These are phyloP conservation scores for Flaveria bidentis DNA, from an alignment of 129 eudicot species.

Conservation along the genomic window DNA sequence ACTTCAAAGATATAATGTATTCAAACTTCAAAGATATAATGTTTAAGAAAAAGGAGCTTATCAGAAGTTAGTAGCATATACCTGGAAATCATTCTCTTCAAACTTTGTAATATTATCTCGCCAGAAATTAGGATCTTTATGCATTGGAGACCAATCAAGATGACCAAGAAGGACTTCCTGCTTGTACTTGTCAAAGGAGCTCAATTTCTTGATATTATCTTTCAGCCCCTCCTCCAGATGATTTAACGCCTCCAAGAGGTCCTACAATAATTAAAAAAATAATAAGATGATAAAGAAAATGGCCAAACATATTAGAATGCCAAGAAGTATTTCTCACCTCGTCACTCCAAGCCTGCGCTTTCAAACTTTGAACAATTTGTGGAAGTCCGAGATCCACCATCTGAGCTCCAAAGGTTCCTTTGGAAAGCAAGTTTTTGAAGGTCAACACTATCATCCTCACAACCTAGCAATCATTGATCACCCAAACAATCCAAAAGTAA, in stretches of 20 bases:
- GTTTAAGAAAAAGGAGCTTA: not conserved
- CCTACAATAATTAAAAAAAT: conserved; percentile 47
- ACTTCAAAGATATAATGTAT: too few relatives aligned
- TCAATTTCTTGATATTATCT: conserved; percentile 74
- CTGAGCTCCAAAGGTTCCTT: conserved; percentile 76
- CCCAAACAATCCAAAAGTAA: conserved; percentile 10
- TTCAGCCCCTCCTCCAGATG: conserved; percentile 90
- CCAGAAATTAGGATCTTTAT: conserved; percentile 92
- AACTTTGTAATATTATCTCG: conserved; percentile 72
- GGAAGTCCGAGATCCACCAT: conserved; percentile 72
- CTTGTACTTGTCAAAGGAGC: conserved; percentile 73
- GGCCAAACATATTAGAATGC: too few relatives aligned
- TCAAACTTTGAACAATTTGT: conserved; percentile 70
- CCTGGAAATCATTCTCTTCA: conserved; percentile 98
- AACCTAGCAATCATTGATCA: conserved; percentile 51
- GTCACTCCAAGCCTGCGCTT: conserved; percentile 72
- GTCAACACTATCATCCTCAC: conserved; percentile 88
- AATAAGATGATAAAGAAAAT: too few relatives aligned
- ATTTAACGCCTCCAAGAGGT: conserved; percentile 90
- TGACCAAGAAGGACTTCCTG: conserved; percentile 54
- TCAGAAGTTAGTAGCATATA: conserved; percentile 18
- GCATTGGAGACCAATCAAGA: conserved; percentile 60
- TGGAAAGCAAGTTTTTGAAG: conserved; percentile 74
- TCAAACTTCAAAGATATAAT: not conserved
- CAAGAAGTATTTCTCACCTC: conserved; percentile 93